Conservation (phyloP, 768 basidiomycete species). For the Serendipita sp. region DNA sequence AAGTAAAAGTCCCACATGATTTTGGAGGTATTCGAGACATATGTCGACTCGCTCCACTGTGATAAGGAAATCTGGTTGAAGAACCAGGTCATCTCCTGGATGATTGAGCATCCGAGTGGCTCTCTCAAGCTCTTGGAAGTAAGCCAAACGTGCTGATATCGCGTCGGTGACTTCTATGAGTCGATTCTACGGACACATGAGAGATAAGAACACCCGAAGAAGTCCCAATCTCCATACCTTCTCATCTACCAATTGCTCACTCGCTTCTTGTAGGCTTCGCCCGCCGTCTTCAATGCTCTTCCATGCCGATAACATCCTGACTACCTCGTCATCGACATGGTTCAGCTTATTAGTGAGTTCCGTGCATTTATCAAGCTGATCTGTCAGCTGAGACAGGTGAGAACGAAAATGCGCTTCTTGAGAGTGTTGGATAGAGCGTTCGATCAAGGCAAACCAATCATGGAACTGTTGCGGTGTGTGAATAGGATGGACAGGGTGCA, state of each 20-base stretch:
- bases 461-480: constrained; percentile 92
- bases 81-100: constrained; percentile 81
- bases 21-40: constrained; percentile 79
- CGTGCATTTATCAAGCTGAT: constrained; percentile 68
- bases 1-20: constrained; percentile 44
- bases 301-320: constrained; percentile 73
- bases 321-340: constrained; percentile 57
- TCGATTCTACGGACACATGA: constrained; percentile 37
- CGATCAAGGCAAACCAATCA: constrained; percentile 87
- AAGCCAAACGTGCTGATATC: constrained; percentile 66
- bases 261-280: constrained; percentile 76
- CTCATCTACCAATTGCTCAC: constrained; percentile 79
- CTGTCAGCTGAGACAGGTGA: constrained; percentile 60
- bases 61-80: constrained; percentile 80
- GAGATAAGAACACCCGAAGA: background rate
- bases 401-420: constrained; percentile 87
- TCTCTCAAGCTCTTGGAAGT: constrained; percentile 87
- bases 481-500: constrained; percentile 65
- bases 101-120: constrained; percentile 89
- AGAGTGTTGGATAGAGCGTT: constrained; percentile 77
- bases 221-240: constrained; percentile 51
- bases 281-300: constrained; percentile 85
- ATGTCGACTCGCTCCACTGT: constrained; percentile 95
- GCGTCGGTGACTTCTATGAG: constrained; percentile 69
- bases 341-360: constrained; percentile 53